Conservation (phyloP, 306 rosid genomes). For the Begonia masoniana region DNA sequence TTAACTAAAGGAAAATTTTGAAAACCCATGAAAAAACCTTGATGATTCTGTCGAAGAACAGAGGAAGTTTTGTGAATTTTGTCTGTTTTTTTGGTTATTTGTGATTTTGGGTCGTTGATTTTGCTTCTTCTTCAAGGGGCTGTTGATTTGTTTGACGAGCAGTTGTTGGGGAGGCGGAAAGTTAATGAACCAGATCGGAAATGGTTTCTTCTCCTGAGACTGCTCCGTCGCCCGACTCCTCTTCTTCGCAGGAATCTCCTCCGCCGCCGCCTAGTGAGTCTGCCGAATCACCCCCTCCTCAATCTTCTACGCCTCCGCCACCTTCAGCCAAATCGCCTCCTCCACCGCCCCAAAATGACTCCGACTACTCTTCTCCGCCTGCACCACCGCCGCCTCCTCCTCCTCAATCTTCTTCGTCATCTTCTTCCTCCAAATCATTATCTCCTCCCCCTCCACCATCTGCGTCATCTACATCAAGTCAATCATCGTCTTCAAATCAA, state of each 20-base stretch:
- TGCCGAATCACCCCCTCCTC: slow-evolving; percentile 10
- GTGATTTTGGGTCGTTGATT: no score
- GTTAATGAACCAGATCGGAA: no score
- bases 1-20: no score
- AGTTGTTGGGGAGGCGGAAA: no score
- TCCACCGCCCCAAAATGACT: neutral
- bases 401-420: slow-evolving; percentile 10
- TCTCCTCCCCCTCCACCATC: slow-evolving; percentile 15
- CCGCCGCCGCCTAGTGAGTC: slow-evolving; percentile 6
- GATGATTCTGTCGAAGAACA: no score
- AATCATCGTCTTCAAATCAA: neutral
- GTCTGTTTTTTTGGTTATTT: no score
- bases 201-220: neutral
- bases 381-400: neutral
- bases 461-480: neutral
- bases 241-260: neutral
- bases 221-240: slow-evolving; percentile 6
- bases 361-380: slow-evolving; percentile 1
- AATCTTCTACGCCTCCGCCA: slow-evolving; percentile 7
- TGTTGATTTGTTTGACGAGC: no score
- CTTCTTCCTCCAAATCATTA: neutral
- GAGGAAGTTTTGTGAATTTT: no score
- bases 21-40: no score
- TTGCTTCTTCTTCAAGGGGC: no score
- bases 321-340: neutral